Base-by-base conservation (phyloP, 352 stramenopile genomes). In the Phytophthora lateralis region DNA sequence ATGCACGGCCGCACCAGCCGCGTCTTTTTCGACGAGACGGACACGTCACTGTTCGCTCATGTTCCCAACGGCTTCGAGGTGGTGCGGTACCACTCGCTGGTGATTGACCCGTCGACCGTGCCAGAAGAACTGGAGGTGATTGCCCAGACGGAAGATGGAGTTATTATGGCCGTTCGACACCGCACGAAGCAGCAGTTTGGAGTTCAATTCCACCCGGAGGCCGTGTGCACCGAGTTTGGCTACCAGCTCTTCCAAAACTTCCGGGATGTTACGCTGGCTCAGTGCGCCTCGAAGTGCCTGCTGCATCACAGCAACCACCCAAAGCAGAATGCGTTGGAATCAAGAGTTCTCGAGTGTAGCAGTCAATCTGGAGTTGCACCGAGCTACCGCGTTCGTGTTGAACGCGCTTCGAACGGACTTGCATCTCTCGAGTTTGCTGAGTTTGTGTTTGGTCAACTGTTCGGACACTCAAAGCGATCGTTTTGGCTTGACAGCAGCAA, bases 141-240 rank as follows among this genome's bases (percentile, higher is more conserved):
- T 14, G 92, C 90, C 12, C 64, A 78, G 35, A 91, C 84, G 6
- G 69, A 81, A 42, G 82, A 90, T 61, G 71, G 78, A 18, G 77
- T 92, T 20, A 79, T 97, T 46, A 98, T 99, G 94, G 96, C 77
- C 6, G 62, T 99, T 21, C 61, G 80, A 52, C 93, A 98, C 70
- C 63, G 66, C 8, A 55, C 60, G 5, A 87, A 90, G 76, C 89
- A 80, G 42, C 93, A 98, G 63, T 98, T 93, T 68, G 96, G 96
- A 46, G 93, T 99, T 29, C 97, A 99, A 73, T 99, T 99, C 78
- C 97, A 99, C 66, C 97, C 97, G 1, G 97, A 99, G 73, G 95
- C 87, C 5, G 95, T 99, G 47, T 97, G 95, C 61, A 98, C 67
- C 35, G 60, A 75, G 35, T 89, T 84, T 52, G 92, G 92, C 3